phyloP scores from a whole-genome alignment of 306 rosid species.

The Rosa multiflora region DNA sequence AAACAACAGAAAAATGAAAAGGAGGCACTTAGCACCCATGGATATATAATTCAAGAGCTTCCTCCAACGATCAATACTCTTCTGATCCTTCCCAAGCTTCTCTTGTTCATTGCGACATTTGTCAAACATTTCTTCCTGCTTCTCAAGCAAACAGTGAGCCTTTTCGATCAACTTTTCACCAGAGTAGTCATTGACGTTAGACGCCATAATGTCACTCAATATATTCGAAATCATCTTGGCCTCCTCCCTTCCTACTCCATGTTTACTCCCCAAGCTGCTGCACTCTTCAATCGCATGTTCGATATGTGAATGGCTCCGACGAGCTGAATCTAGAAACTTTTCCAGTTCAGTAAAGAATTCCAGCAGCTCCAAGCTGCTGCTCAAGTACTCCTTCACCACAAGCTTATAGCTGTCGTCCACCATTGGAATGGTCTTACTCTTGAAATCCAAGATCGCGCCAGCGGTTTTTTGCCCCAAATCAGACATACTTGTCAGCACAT shows the following conservation, averaged over 20 bases:
- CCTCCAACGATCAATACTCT: neutral
- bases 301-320: neutral
- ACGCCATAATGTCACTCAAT: neutral
- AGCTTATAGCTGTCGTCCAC: neutral
- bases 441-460: neutral
- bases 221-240: neutral
- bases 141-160: neutral
- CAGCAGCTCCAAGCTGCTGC: neutral
- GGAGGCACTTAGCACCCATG: neutral
- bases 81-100: neutral
- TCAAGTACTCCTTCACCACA: neutral
- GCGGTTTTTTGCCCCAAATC: neutral
- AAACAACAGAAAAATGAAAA: neutral
- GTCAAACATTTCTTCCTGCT: neutral
- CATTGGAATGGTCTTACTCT: neutral
- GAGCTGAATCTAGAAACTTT: neutral
- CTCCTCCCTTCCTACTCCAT: constrained; percentile 1
- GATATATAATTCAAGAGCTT: neutral
- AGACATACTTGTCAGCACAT: neutral
- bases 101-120: neutral
- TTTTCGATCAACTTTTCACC: neutral
- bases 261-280: neutral
- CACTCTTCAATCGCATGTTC: neutral
- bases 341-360: neutral
- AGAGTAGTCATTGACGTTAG: neutral